Base-by-base conservation (phyloP, 352 stramenopile genomes). In the Saprolegnia parasitica region DNA sequence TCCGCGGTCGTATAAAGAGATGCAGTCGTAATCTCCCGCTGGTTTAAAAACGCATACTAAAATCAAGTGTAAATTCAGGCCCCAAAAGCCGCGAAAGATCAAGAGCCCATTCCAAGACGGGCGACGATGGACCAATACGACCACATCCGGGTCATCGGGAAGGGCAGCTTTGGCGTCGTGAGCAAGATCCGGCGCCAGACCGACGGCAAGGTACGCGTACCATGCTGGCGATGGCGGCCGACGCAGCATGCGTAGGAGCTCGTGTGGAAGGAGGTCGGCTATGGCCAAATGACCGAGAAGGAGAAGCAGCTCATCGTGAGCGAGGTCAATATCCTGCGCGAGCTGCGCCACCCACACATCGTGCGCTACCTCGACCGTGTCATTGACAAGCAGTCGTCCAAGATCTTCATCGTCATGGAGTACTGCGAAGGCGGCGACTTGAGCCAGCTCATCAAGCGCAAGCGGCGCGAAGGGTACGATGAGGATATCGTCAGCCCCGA, bases 401-500 rank as follows among this genome's bases (percentile, higher is more conserved):
- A 95, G 77, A 92, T 97, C 68, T 97, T 97, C 79, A 98, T 98
- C 60, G 84, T 98, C 67, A 98, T 98, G 92, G 92, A 98, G 73
- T 97, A 90, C 77, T 98, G 91, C 73, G 86, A 96, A 64, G 90
- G 90, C 40, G 90, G 90, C 55, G 90, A 97, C 65, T 73, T 97
- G 37, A 89, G 89, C 46, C 84, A 93, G 74, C 92, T 93, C 76
- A 95, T 96, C 75, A 95, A 93, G 76, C 84, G 88, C 65, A 94
- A 95, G 80, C 93, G 86, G 68, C 86, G 88, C 60, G 87, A 96
- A 71, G 87, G 86, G 84, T 93, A 65, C 80, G 3, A 21, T 47
- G 24, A 37, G 26, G 8, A 5, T 35, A 26, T 46, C 23, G 20
- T 15, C 6, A 18, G 21, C 8, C 15, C 56, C n/a, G 5, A 61